Percentiles rank a stretch among this genome's conserved stretches.
These are phyloP conservation scores for Heliosperma pusillum DNA, from an alignment of 148 eudicot genomes.

Conservation along the genomic window DNA sequence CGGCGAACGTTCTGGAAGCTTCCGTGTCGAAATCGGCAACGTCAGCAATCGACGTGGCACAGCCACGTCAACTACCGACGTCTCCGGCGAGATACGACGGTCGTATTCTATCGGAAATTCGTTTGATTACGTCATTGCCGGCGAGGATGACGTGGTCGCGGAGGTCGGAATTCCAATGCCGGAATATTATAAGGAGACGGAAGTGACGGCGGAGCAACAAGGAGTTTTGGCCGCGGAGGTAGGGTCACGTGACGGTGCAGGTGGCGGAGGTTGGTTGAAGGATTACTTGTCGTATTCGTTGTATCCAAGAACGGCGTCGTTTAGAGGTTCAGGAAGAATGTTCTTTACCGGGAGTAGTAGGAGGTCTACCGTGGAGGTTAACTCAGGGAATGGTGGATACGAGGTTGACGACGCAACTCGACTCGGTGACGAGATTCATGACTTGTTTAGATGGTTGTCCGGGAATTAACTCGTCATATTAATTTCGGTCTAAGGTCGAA, in stretches of 20 bases:
- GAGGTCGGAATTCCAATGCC: constrained; percentile 28
- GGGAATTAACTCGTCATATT: constrained; percentile 37
- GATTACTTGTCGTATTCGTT: constrained; percentile 59
- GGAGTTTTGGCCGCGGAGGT: constrained; percentile 17
- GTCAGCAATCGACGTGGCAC: constrained; percentile 44
- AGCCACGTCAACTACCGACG: neutral
- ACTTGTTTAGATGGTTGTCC: constrained; percentile 76
- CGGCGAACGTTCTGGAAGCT: constrained; percentile 33
- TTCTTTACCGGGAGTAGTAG: constrained; percentile 70
- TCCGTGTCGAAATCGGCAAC: constrained; percentile 74
- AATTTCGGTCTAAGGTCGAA: neutral
- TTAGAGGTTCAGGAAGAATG: constrained; percentile 74
- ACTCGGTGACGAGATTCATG: constrained; percentile 72
- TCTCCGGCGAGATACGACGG: constrained; percentile 36
- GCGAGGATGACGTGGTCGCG: constrained; percentile 29
- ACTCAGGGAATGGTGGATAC: constrained; percentile 11
- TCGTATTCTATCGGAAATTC: constrained; percentile 69
- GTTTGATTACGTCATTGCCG: constrained; percentile 56
- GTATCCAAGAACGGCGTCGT: constrained; percentile 48
- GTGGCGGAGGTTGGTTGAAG: constrained; percentile 56
- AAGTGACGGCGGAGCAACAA: neutral
- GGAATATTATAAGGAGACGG: constrained; percentile 29
- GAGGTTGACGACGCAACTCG: constrained; percentile 53
- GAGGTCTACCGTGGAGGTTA: constrained; percentile 23
- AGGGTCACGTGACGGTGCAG: constrained; percentile 31